Percentiles rank a stretch among this genome's conserved stretches.
Conservation (phyloP, 176 grass and related monocot genomes). For the Paspalum vaginatum region DNA sequence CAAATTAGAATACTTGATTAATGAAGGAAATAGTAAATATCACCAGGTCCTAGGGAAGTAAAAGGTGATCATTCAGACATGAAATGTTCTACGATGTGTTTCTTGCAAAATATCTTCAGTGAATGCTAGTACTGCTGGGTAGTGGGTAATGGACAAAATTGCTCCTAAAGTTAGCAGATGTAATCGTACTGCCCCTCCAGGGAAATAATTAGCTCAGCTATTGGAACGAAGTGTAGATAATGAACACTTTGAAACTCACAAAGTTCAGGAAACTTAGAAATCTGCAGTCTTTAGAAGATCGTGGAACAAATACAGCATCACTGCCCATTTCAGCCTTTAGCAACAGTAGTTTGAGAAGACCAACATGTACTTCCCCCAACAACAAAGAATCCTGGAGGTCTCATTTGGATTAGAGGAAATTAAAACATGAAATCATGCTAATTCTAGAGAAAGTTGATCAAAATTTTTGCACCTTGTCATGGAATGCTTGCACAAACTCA, state of each 20-base stretch:
- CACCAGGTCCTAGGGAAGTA: background rate
- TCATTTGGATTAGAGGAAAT: conserved; percentile 35
- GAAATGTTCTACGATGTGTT: background rate
- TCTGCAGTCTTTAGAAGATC: conserved; percentile 86
- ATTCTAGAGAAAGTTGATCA: conserved; percentile 10
- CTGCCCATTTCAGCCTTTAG: conserved; percentile 56
- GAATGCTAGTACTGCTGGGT: conserved; percentile 6
- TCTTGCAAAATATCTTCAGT: background rate
- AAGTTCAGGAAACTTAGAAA: conserved; percentile 81
- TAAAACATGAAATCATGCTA: conserved; percentile 26
- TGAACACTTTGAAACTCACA: conserved; percentile 67
- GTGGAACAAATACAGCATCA: conserved; percentile 52
- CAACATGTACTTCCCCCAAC: conserved; percentile 80
- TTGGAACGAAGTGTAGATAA: conserved; percentile 23
- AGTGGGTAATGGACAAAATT: conserved; percentile 8
- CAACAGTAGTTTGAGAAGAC: conserved; percentile 82
- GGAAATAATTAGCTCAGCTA: conserved; percentile 18
- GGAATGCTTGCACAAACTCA: conserved; percentile 91
- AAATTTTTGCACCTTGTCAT: conserved; percentile 75
- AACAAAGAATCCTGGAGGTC: conserved; percentile 74
- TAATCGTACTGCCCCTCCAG: conserved; percentile 17
- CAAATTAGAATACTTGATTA: background rate
- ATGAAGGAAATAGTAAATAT: background rate
- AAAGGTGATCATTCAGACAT: background rate
- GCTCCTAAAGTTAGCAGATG: background rate